Percentiles rank a stretch among this genome's conserved stretches.
phyloP scores from a whole-genome alignment of 2,329 filamentous ascomycete species.

The Penicillium paneum region DNA sequence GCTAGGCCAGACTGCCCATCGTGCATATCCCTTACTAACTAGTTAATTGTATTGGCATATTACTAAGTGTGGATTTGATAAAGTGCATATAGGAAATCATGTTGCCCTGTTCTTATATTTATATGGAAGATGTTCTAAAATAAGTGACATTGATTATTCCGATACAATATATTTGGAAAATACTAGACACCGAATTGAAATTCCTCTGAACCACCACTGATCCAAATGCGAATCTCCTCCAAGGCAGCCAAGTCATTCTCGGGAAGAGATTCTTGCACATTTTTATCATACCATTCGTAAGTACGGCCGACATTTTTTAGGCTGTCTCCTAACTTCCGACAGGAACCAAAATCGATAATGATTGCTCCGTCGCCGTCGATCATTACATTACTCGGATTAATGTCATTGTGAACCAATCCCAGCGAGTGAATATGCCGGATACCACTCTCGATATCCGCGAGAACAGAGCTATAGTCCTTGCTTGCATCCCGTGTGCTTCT shows the following conservation, averaged over 20 bases:
- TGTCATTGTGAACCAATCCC: constrained; percentile 84
- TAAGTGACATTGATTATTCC: too few species aligned
- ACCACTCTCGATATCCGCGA: constrained; percentile 44
- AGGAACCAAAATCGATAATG: constrained; percentile 11
- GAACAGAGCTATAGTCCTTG: background rate
- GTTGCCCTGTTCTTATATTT: too few species aligned
- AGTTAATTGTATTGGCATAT: too few species aligned
- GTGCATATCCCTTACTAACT: too few species aligned
- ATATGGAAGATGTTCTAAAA: too few species aligned
- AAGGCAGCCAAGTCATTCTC: constrained; percentile 5
- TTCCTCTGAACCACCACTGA: background rate
- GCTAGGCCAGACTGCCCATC: too few species aligned
- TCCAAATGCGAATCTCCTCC: constrained; percentile 1
- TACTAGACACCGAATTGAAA: background rate
- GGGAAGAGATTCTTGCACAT: background rate
- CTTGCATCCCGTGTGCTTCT: background rate
- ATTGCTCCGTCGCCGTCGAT: constrained; percentile 51
- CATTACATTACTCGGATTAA: constrained; percentile 90
- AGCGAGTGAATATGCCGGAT: constrained; percentile 77
- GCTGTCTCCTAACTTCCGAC: background rate
- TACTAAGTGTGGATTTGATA: too few species aligned
- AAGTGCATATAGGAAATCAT: too few species aligned
- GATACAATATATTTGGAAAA: too few species aligned
- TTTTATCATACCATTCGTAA: constrained; percentile 2
- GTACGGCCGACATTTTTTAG: background rate